Evolutionary conservation across 2,329 filamentous ascomycete species (phyloP).

Genomic region (Decorospora gaudefroyi): DNA sequence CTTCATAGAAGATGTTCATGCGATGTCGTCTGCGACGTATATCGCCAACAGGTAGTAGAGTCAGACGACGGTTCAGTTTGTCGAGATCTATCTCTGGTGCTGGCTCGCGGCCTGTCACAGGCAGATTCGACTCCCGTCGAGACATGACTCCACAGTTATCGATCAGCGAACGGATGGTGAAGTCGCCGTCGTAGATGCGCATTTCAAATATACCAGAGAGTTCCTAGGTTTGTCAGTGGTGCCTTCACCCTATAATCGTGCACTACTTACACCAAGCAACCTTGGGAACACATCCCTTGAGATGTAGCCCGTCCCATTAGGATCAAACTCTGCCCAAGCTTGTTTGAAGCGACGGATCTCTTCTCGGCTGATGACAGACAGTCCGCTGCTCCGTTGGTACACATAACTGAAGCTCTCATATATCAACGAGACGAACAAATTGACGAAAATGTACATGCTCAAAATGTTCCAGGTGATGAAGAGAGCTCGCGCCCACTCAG

Average conservation of each 20-base stretch:
- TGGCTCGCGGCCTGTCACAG: slow-evolving; percentile 48
- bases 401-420: slow-evolving; percentile 99
- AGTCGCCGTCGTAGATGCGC: slow-evolving; percentile 91
- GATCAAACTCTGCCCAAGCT: slow-evolving; percentile 95
- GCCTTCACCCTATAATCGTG: neutral
- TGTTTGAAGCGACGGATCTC: slow-evolving; percentile 97
- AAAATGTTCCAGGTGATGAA: slow-evolving; percentile 99
- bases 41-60: slow-evolving; percentile 71
- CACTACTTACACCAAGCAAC: slow-evolving; percentile 69
- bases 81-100: slow-evolving; percentile 67
- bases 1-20: slow-evolving; percentile 96
- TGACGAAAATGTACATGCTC: slow-evolving; percentile 99
- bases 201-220: slow-evolving; percentile 95
- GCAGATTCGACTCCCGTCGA: slow-evolving; percentile 55
- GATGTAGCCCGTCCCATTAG: slow-evolving; percentile 88
- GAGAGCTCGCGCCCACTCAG: slow-evolving; percentile 81
- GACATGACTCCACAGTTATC: slow-evolving; percentile 73
- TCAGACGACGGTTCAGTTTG: slow-evolving; percentile 73
- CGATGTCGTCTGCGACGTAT: slow-evolving; percentile 76
- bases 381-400: slow-evolving; percentile 92
- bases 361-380: slow-evolving; percentile 86
- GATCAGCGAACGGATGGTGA: slow-evolving; percentile 84
- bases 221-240: slow-evolving; percentile 56
- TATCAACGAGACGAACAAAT: slow-evolving; percentile 95
- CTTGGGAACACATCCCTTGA: slow-evolving; percentile 86